Conservation (phyloP, 2,329 filamentous ascomycete genomes). For the Rhynchosporium agropyri region DNA sequence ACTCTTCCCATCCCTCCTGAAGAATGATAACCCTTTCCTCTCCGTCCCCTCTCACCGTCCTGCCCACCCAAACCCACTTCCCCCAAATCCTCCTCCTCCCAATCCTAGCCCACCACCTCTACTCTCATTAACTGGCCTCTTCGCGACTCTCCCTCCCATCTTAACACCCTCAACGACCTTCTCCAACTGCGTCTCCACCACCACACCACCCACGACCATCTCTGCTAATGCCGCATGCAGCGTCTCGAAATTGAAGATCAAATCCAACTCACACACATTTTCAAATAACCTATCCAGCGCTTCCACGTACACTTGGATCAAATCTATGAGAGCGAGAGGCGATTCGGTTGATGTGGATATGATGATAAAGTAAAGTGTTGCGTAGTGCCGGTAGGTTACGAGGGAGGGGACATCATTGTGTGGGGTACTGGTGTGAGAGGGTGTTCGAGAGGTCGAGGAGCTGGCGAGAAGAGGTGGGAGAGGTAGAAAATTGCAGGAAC, state of each 20-base stretch:
- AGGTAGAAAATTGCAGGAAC: slow-evolving; percentile 96
- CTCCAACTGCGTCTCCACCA: slow-evolving; percentile 88
- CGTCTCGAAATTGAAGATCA: slow-evolving; percentile 99
- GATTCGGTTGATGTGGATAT: slow-evolving; percentile 97
- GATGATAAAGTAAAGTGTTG: slow-evolving; percentile 97
- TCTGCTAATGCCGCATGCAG: slow-evolving; percentile 87
- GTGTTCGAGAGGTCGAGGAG: slow-evolving; percentile 70
- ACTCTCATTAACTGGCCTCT: slow-evolving; percentile 75
- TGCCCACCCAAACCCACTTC: slow-evolving; percentile 40
- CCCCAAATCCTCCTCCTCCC: not conserved
- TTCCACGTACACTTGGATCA: slow-evolving; percentile 98
- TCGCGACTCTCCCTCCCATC: slow-evolving; percentile 75
- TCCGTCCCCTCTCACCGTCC: slow-evolving; percentile 36
- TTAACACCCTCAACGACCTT: slow-evolving; percentile 85
- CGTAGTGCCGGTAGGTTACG: slow-evolving; percentile 97
- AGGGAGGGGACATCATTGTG: slow-evolving; percentile 90
- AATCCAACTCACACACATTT: slow-evolving; percentile 94
- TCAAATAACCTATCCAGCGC: slow-evolving; percentile 93
- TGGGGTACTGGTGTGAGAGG: slow-evolving; percentile 59
- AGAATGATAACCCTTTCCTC: not conserved
- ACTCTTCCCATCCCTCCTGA: not conserved
- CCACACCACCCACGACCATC: slow-evolving; percentile 94
- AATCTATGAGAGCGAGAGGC: slow-evolving; percentile 88
- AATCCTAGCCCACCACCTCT: slow-evolving; percentile 43
- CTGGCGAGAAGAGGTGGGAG: slow-evolving; percentile 66